phyloP scores from a whole-genome alignment of 495 filamentous ascomycete genomes.

The Glarea lozoyensis region DNA sequence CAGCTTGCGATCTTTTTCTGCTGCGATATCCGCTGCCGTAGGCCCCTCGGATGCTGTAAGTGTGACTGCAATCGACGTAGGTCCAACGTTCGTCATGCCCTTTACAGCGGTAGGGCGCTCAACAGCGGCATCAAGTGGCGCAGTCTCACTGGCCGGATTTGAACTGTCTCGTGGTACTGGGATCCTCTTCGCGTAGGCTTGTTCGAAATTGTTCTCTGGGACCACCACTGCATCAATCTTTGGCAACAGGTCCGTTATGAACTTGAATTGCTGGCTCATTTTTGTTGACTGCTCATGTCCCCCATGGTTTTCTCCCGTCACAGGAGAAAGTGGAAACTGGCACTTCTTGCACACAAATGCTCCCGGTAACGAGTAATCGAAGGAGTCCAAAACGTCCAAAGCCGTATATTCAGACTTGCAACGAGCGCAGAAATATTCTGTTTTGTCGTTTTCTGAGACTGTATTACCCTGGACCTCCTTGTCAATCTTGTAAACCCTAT shows the following conservation, averaged over 20 bases:
- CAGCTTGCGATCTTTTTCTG: constrained; percentile 64
- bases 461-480: constrained; percentile 75
- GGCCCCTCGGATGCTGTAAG: constrained; percentile 68
- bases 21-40: constrained; percentile 63
- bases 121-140: constrained; percentile 33
- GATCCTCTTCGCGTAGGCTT: constrained; percentile 51
- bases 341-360: constrained; percentile 85
- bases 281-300: constrained; percentile 86
- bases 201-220: constrained; percentile 80
- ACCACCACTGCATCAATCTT: constrained; percentile 77
- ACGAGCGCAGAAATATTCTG: constrained; percentile 78
- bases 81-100: constrained; percentile 55
- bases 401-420: constrained; percentile 77
- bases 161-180: constrained; percentile 52
- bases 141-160: constrained; percentile 46
- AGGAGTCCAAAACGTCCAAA: constrained; percentile 73
- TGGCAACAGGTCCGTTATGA: constrained; percentile 75
- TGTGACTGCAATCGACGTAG: constrained; percentile 66
- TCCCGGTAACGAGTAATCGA: constrained; percentile 42
- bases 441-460: constrained; percentile 71
- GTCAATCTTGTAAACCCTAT: constrained; percentile 74
- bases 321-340: constrained; percentile 56
- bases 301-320: constrained; percentile 49
- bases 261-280: constrained; percentile 78
- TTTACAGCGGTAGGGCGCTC: constrained; percentile 59